Conservation (phyloP, 257 asterid genomes). For the Penstemon barbatus region DNA sequence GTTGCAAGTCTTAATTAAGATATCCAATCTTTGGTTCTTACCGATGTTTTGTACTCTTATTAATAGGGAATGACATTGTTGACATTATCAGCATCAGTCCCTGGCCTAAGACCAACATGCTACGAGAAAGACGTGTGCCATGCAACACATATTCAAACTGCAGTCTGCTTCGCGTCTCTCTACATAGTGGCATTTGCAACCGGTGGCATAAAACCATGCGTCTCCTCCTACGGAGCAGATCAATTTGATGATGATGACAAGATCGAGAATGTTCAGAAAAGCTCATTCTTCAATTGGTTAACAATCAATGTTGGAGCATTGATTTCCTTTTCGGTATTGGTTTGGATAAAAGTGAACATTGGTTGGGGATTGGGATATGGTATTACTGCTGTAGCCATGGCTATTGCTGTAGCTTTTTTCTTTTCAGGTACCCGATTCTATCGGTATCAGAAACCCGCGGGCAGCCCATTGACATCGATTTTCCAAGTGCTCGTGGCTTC, state of each 20-base stretch:
- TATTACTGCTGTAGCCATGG: conserved; percentile 57
- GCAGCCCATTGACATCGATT: conserved; percentile 55
- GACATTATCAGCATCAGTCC: conserved; percentile 51
- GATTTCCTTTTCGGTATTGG: conserved; percentile 50
- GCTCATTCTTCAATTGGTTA: conserved; percentile 58
- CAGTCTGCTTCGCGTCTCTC: conserved; percentile 38
- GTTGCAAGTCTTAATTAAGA: not conserved
- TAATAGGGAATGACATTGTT: conserved; percentile 53
- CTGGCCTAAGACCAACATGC: conserved; percentile 47
- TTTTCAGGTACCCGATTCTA: conserved; percentile 45
- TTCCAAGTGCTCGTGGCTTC: conserved; percentile 52
- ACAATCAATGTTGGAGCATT: conserved; percentile 56
- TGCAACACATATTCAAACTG: conserved; percentile 42
- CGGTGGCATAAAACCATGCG: conserved; percentile 64
- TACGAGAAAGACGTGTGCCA: conserved; percentile 29
- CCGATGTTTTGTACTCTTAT: not conserved
- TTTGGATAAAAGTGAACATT: conserved; percentile 51
- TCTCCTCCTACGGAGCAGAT: conserved; percentile 64
- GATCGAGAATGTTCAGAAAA: conserved; percentile 43
- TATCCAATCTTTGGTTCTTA: not conserved
- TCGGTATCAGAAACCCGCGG: conserved; percentile 51
- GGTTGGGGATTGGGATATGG: conserved; percentile 71
- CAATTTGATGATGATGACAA: conserved; percentile 60
- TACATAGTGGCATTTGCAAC: conserved; percentile 61
- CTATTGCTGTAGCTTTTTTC: conserved; percentile 45